These are phyloP conservation scores for Solanum raphanifolium DNA, from an alignment of 257 asterid species.

Conservation along the genomic window DNA sequence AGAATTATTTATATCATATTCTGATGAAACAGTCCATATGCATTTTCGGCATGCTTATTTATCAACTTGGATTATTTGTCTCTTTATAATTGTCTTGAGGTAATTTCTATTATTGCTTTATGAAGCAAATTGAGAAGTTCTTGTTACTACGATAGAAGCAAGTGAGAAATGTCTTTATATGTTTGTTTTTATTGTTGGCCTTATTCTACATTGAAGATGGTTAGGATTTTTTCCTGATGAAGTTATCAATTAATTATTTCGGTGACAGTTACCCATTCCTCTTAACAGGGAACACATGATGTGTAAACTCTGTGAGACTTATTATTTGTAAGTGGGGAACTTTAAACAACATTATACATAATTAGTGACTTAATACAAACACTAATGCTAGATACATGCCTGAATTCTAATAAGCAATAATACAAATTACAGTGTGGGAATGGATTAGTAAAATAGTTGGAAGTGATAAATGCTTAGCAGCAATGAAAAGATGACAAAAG, in stretches of 20 bases:
- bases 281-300: background rate
- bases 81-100: background rate
- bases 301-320: background rate
- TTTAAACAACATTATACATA: background rate
- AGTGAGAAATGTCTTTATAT: background rate
- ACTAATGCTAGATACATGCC: background rate
- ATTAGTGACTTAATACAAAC: background rate
- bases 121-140: background rate
- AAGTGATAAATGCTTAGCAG: background rate
- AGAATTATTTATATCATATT: background rate
- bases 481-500: background rate
- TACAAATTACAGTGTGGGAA: background rate
- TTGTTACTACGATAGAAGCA: background rate
- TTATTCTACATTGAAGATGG: background rate
- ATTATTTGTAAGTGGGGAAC: background rate
- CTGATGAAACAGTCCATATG: background rate
- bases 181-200: background rate
- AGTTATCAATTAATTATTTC: background rate
- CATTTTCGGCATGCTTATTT: background rate
- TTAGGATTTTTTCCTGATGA: background rate
- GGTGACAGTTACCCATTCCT: background rate
- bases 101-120: background rate
- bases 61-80: background rate
- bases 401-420: background rate
- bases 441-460: background rate